A percentile compares a stretch with the other conserved stretches of the same genome.
These are phyloP conservation scores for Claviceps pusilla DNA, from an alignment of 2,329 filamentous ascomycete genomes.

Conservation along the genomic window DNA sequence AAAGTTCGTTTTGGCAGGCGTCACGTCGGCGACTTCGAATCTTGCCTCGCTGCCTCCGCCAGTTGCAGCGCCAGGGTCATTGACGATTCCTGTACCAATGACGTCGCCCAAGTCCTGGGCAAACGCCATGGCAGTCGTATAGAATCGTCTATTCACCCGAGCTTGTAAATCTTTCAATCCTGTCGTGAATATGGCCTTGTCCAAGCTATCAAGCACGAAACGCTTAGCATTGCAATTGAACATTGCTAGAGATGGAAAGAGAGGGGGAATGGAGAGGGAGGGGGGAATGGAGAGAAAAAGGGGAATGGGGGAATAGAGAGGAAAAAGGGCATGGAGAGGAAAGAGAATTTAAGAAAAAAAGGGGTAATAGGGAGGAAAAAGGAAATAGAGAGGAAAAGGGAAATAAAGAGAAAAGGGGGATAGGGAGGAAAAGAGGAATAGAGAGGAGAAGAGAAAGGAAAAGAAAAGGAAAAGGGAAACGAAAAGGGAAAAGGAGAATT, in stretches of 20 bases:
- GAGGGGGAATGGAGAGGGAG: no score
- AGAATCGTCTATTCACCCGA: conserved; percentile 40
- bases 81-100: conserved; percentile 37
- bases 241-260: no score
- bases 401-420: not conserved
- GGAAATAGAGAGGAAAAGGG: not conserved
- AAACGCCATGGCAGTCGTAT: conserved; percentile 43
- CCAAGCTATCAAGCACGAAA: conserved; percentile 32
- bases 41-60: conserved; percentile 9
- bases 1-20: conserved; percentile 34
- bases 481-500: not conserved
- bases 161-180: conserved; percentile 35
- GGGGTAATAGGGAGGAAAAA: no score
- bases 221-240: conserved; percentile 16
- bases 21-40: conserved; percentile 30
- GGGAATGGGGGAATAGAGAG: not conserved
- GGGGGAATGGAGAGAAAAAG: not conserved
- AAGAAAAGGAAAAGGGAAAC: not conserved
- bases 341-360: no score
- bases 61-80: not conserved
- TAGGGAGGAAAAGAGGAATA: no score
- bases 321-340: no score
- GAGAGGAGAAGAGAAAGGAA: not conserved
- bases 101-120: conserved; percentile 40
- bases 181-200: conserved; percentile 44